Percentiles rank a stretch among this genome's conserved stretches.
Evolutionary conservation across 805 yeast species (phyloP).

Genomic region (Ogataea nonfermentans): DNA sequence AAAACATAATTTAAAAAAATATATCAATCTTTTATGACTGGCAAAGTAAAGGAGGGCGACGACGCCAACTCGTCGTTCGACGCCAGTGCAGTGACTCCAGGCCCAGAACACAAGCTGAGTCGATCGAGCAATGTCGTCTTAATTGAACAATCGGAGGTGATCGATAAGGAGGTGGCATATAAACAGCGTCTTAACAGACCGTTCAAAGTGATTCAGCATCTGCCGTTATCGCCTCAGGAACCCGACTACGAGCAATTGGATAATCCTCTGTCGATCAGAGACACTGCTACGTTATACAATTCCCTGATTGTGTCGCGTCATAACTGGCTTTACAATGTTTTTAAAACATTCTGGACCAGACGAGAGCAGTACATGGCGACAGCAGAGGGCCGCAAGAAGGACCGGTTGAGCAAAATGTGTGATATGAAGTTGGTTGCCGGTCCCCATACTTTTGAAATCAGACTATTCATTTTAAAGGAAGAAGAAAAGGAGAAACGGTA

Average conservation of each 20-base stretch:
- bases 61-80: conserved; percentile 8
- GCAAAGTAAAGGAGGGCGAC: conserved; percentile 2
- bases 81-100: conserved; percentile 3
- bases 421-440: conserved; percentile 74
- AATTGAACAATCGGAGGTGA: conserved; percentile 31
- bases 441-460: conserved; percentile 75
- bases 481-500: conserved; percentile 57
- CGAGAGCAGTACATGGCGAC: conserved; percentile 48
- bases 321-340: conserved; percentile 65
- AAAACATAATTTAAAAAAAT: not conserved
- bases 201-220: conserved; percentile 58
- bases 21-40: conserved; percentile 1
- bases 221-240: conserved; percentile 62
- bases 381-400: conserved; percentile 51
- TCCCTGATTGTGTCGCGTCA: conserved; percentile 74
- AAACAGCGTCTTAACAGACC: conserved; percentile 45
- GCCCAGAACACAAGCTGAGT: conserved; percentile 18
- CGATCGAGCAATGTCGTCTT: conserved; percentile 26
- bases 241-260: conserved; percentile 66
- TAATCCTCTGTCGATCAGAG: conserved; percentile 67
- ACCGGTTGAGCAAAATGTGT: conserved; percentile 83
- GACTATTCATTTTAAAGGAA: conserved; percentile 82
- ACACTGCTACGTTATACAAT: conserved; percentile 67
- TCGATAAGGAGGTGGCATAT: conserved; percentile 30
- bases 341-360: conserved; percentile 70